Base-by-base conservation (phyloP, 352 stramenopile species). In the Phytophthora aleatoria region DNA sequence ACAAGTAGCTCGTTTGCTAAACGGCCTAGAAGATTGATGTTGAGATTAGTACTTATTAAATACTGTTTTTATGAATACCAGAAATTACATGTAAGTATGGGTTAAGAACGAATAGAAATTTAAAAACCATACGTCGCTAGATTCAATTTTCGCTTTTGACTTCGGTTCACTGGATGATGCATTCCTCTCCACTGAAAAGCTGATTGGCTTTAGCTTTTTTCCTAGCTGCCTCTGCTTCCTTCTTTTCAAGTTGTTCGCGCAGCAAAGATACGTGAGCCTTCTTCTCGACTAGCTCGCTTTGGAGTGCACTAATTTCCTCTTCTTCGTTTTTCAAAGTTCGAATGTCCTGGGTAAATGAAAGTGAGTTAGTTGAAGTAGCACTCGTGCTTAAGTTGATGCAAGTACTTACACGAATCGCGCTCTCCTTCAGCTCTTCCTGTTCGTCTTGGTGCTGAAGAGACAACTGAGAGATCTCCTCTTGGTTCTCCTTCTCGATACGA, bases 351-450 rank as follows among this genome's bases (percentile, higher is more conserved):
- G 39, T 39, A 31, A 13, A 48, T 4, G 24, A 26, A 53, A 9
- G 33, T 6, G 30, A 38, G n/a, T 26, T 8, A 36, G 6, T 13
- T 27, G 55, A 16, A 26, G 12, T 7, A 28, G 11, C 28, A 50
- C 9, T 50, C 35, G 1, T 26, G 5, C 3, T 27, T 5, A 7
- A 20, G 10, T 9, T 31, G 11, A 33, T 31, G 2, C 8, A 38
- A 3, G 3, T 57, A 36, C 64, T 35, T 58, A 91, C 82, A 69
- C 68, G 71, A 51, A 86, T 84, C n/a, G 61, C 79, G 28, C 70
- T 57, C 24, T 85, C 76, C 51, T 90, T 90, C 38, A 91, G 67
- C 28, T 81, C 71, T 42, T 89, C 80, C 50, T 89, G 73, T 16
- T 89, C 67, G 28, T 89, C 75, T 60, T 89, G 68, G 38, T 81